Base-by-base conservation (phyloP, 257 asterid species). In the Nemophila menziesii region DNA sequence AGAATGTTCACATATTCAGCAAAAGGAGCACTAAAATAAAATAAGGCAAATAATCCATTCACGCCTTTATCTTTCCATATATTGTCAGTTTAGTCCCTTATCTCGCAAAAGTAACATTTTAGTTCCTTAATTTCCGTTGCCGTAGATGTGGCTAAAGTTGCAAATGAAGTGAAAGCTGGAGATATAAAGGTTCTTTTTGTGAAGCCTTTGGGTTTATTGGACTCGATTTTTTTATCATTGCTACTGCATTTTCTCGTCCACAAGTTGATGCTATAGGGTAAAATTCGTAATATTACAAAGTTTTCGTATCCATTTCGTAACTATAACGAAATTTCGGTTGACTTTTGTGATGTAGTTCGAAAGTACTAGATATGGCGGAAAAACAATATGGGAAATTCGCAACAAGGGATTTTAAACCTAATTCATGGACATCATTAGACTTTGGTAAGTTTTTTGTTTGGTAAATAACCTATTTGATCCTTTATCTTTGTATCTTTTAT, bases 121-220 rank as follows among this genome's bases (percentile, higher is more conserved):
- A n/a, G n/a, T n/a, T n/a, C n/a, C n/a, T n/a, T n/a, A n/a, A n/a
- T n/a, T n/a, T n/a, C n/a, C n/a, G 99, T 85, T 69, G 96, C 94
- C 11, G 73, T 90, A 53, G 94, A 87, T 24, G 66, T 72, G 56
- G 96, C 99, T 58, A 85, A 79, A 78, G 89, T 85, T 54, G 99
- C 96, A 44, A 85, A 82, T 67, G 99, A 90, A 15, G 92, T 90
- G 47, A 85, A 90, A 72, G 96, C 94, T 43, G 85, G 62, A 51
- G 94, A 90, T 58, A 85, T 90, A 61, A 78, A 44, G 73, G 82
- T 90, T 45, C 94, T 90, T 61, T 90, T 76, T 51, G 96, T 90
- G 55, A 85, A 85, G 65, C 96, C 99, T 62, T 72, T 90, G 16
- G n/a, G 99, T 90, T 50, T 90, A 90, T 55, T 90, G 96, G 99